Evolutionary conservation across 2,329 filamentous ascomycete genomes (phyloP).

Genomic region (Penicillium decumbens): DNA sequence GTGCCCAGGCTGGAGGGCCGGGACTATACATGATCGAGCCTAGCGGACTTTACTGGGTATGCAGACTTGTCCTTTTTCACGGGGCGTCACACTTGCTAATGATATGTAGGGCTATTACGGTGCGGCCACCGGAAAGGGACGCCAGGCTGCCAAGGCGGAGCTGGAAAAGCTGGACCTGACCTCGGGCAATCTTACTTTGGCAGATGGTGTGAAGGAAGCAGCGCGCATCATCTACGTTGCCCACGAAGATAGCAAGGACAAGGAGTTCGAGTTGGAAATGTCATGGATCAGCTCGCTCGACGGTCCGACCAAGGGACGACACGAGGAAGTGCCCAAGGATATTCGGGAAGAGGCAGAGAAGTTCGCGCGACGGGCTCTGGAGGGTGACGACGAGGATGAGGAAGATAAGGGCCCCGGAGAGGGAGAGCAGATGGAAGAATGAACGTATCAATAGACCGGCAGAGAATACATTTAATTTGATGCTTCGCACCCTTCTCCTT

Average conservation of each 20-base stretch:
- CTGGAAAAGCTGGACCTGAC: slow-evolving; percentile 93
- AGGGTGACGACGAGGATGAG: slow-evolving; percentile 77
- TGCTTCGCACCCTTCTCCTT: slow-evolving; percentile 7
- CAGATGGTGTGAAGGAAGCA: slow-evolving; percentile 91
- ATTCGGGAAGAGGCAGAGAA: slow-evolving; percentile 87
- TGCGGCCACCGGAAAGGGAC: slow-evolving; percentile 91
- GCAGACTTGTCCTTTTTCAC: slow-evolving; percentile 8
- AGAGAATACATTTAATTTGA: slow-evolving; percentile 16
- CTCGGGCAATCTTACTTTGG: slow-evolving; percentile 68
- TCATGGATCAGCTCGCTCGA: slow-evolving; percentile 86
- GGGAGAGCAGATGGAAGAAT: slow-evolving; percentile 83
- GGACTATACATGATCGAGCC: slow-evolving; percentile 99
- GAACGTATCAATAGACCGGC: slow-evolving; percentile 34
- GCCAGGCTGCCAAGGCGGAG: slow-evolving; percentile 95
- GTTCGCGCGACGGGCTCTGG: slow-evolving; percentile 83
- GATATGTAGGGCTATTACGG: slow-evolving; percentile 77
- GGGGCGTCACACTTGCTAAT: slow-evolving; percentile 19
- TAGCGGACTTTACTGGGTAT: slow-evolving; percentile 87
- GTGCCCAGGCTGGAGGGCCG: slow-evolving; percentile 77
- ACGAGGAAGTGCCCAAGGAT: slow-evolving; percentile 89
- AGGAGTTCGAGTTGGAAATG: slow-evolving; percentile 99
- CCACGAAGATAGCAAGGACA: slow-evolving; percentile 99
- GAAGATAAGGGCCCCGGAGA: slow-evolving; percentile 59
- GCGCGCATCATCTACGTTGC: slow-evolving; percentile 95
- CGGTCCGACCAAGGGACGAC: slow-evolving; percentile 86